phyloP scores from a whole-genome alignment of 495 filamentous ascomycete species.

The Recurvomyces mirabilis region DNA sequence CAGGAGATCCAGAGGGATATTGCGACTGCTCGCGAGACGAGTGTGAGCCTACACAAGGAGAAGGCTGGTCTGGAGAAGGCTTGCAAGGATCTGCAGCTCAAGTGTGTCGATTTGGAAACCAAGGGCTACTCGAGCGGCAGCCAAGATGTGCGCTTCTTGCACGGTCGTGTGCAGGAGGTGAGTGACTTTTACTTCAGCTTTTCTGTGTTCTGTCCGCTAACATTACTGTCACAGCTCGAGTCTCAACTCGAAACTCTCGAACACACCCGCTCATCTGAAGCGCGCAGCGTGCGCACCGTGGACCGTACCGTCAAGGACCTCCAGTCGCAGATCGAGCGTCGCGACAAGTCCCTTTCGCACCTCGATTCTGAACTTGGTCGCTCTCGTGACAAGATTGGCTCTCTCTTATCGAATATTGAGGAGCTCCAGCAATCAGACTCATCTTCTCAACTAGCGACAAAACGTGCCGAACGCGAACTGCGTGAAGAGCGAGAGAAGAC shows the following conservation, averaged over 20 bases:
- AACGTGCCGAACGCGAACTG: constrained; percentile 79
- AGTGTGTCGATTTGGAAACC: constrained; percentile 85
- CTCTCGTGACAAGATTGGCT: constrained; percentile 78
- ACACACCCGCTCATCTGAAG: constrained; percentile 59
- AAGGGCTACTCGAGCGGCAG: constrained; percentile 91
- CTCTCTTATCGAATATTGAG: constrained; percentile 79
- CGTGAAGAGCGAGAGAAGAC: constrained; percentile 80
- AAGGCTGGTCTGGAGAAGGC: constrained; percentile 84
- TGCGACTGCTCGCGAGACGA: constrained; percentile 74
- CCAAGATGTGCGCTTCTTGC: constrained; percentile 89
- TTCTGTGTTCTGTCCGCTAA: too few species aligned
- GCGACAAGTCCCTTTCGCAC: constrained; percentile 71
- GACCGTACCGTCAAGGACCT: constrained; percentile 92
- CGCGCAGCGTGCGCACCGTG: constrained; percentile 80
- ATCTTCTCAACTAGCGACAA: constrained; percentile 62
- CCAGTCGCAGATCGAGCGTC: constrained; percentile 81
- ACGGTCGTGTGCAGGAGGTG: constrained; percentile 93
- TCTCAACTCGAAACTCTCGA: constrained; percentile 81
- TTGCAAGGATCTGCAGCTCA: constrained; percentile 81
- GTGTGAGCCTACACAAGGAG: constrained; percentile 76
- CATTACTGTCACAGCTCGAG: constrained; percentile 56
- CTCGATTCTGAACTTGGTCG: constrained; percentile 71
- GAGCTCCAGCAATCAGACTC: constrained; percentile 82
- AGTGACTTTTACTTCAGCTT: constrained; percentile 23
- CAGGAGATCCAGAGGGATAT: constrained; percentile 92